These are phyloP conservation scores for Eucalyptus paniculata DNA, from an alignment of 345 rosid genomes.

Conservation along the genomic window DNA sequence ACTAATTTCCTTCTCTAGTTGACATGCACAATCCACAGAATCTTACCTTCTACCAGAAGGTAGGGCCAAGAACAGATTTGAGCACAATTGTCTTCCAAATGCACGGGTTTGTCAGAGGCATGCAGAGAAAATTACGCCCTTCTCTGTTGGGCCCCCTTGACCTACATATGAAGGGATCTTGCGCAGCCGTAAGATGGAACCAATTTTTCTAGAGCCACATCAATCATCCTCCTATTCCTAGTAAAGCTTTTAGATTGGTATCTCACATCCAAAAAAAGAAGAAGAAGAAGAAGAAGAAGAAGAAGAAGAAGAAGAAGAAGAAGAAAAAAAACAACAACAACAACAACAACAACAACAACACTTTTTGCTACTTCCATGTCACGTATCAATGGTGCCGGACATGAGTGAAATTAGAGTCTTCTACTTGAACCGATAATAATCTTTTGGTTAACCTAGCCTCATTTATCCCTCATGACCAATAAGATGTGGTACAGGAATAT, in stretches of 20 bases:
- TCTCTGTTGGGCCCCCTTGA: background rate
- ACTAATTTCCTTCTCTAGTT: background rate
- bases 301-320: fast-evolving
- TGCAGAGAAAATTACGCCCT: background rate
- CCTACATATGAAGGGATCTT: background rate
- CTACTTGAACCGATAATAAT: too few relatives aligned
- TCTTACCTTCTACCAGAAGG: background rate
- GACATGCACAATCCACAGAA: background rate
- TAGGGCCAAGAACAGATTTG: background rate
- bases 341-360: background rate
- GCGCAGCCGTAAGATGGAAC: background rate
- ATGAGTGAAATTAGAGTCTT: background rate
- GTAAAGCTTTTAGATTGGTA: background rate
- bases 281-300: too few relatives aligned
- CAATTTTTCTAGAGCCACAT: background rate
- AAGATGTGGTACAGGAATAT: too few relatives aligned
- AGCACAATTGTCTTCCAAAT: background rate
- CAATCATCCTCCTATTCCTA: background rate
- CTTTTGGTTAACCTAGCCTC: too few relatives aligned
- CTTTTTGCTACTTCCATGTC: background rate
- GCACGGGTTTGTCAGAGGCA: background rate
- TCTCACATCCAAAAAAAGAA: background rate
- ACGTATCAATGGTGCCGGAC: background rate
- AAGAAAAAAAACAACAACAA: fast-evolving
- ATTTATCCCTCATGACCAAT: too few relatives aligned